A percentile compares a stretch with the other conserved stretches of the same genome.
These are phyloP conservation scores for Gelatoporia subvermispora DNA, from an alignment of 768 basidiomycete species.

Conservation along the genomic window DNA sequence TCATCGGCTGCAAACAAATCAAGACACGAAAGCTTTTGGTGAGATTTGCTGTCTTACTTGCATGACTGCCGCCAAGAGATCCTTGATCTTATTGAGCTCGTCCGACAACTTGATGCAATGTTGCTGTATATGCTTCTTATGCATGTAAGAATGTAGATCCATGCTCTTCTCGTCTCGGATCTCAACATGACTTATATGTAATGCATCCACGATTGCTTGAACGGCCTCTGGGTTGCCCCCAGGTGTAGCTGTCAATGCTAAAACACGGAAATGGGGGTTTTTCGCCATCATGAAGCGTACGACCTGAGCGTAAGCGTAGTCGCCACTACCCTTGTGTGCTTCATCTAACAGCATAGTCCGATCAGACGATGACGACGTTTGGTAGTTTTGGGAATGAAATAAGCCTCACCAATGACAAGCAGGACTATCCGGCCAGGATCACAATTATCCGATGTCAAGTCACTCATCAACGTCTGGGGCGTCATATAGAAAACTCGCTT, in stretches of 20 bases:
- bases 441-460: constrained; percentile 66
- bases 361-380: no score
- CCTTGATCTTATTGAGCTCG: constrained; percentile 59
- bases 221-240: constrained; percentile 83
- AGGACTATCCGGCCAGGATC: constrained; percentile 80
- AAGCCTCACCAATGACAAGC: constrained; percentile 71
- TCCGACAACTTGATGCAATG: constrained; percentile 74
- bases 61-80: constrained; percentile 69
- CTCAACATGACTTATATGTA: constrained; percentile 94
- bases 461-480: constrained; percentile 90
- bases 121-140: constrained; percentile 82
- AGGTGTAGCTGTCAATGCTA: constrained; percentile 95
- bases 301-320: constrained; percentile 88
- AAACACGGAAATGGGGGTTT: constrained; percentile 87
- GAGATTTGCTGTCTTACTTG: constrained; percentile 42
- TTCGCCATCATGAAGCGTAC: constrained; percentile 89
- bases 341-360: constrained; percentile 56
- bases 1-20: constrained; percentile 25
- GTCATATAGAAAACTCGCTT: constrained; percentile 95
- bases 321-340: constrained; percentile 90
- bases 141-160: constrained; percentile 81
- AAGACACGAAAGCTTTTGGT: constrained; percentile 1
- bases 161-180: constrained; percentile 88
- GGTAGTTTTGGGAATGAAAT: no score
- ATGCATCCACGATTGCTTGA: constrained; percentile 82